These are phyloP conservation scores for Geotrichum ghanense DNA, from an alignment of 805 yeast genomes.

Conservation along the genomic window DNA sequence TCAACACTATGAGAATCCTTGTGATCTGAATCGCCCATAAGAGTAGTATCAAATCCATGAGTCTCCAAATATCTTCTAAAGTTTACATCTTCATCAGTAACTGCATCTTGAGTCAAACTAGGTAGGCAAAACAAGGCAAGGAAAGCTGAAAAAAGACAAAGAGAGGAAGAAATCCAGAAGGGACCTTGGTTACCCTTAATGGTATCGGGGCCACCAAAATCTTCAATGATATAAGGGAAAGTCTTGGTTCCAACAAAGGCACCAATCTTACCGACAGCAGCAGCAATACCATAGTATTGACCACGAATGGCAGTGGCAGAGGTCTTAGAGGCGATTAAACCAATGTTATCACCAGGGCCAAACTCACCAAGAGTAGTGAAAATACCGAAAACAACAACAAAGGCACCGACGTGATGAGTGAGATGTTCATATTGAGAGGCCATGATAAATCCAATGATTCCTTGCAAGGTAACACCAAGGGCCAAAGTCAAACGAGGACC, in stretches of 20 bases:
- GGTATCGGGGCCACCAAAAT: slow-evolving; percentile 39
- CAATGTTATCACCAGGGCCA: slow-evolving; percentile 91
- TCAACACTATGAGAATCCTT: not conserved
- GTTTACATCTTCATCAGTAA: slow-evolving; percentile 61
- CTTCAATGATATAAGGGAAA: slow-evolving; percentile 66
- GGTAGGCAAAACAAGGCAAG: slow-evolving; percentile 67
- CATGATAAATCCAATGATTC: slow-evolving; percentile 72
- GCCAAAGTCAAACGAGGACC: slow-evolving; percentile 82
- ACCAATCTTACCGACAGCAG: slow-evolving; percentile 86
- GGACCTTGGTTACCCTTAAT: slow-evolving; percentile 59
- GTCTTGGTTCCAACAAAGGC: slow-evolving; percentile 86
- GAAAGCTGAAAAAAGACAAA: slow-evolving; percentile 62
- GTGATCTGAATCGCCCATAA: slow-evolving; percentile 34
- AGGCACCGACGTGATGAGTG: slow-evolving; percentile 55
- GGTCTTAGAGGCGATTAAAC: slow-evolving; percentile 77
- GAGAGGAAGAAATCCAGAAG: slow-evolving; percentile 68
- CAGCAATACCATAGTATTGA: slow-evolving; percentile 80
- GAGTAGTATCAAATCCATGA: slow-evolving; percentile 59
- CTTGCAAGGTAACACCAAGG: slow-evolving; percentile 61
- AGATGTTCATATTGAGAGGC: slow-evolving; percentile 55
- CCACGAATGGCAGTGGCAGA: slow-evolving; percentile 84
- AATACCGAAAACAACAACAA: slow-evolving; percentile 80
- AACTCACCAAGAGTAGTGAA: slow-evolving; percentile 83
- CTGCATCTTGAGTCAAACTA: slow-evolving; percentile 70
- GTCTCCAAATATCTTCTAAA: slow-evolving; percentile 56